A percentile compares a stretch with the other conserved stretches of the same genome.
These are phyloP conservation scores for Balansia obtecta DNA, from an alignment of 2,329 filamentous ascomycete genomes.

Conservation along the genomic window DNA sequence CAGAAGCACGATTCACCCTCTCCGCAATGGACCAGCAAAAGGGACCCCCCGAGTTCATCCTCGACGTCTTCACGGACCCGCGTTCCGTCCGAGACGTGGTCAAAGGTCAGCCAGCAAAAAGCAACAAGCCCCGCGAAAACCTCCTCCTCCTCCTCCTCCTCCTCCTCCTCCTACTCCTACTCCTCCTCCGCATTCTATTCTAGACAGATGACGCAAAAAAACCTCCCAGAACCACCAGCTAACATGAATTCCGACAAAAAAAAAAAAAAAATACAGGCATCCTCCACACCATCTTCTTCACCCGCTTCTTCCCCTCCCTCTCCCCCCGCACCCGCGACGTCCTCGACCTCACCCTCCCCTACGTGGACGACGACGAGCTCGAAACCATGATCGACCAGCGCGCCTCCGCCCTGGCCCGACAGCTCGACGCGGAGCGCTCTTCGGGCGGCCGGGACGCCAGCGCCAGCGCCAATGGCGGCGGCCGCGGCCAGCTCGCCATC, in stretches of 20 bases:
- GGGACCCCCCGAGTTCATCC: constrained; percentile 70
- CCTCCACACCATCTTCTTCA: constrained; percentile 96
- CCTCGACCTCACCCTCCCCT: constrained; percentile 79
- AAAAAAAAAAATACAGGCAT: constrained; percentile 48
- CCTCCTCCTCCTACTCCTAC: no score
- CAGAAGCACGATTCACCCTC: no score
- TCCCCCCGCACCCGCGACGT: constrained; percentile 75
- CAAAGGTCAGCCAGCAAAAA: constrained; percentile 71
- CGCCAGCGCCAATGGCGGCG: constrained; percentile 13
- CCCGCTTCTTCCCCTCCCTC: constrained; percentile 87
- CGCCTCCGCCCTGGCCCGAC: constrained; percentile 64
- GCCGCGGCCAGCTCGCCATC: constrained; percentile 59
- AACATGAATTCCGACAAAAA: background rate
- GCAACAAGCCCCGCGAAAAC: no score
- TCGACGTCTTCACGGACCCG: constrained; percentile 89
- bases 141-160: no score
- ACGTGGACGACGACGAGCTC: constrained; percentile 80
- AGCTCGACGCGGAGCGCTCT: constrained; percentile 51
- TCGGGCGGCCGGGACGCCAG: constrained; percentile 8
- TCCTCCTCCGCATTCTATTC: no score
- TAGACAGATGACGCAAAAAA: no score
- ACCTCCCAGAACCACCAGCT: no score
- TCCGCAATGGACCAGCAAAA: constrained; percentile 39
- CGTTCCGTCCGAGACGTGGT: constrained; percentile 83
- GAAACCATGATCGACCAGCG: constrained; percentile 89